Conservation (phyloP, 106 monocot genomes). For the Platanthera guangdongensis region DNA sequence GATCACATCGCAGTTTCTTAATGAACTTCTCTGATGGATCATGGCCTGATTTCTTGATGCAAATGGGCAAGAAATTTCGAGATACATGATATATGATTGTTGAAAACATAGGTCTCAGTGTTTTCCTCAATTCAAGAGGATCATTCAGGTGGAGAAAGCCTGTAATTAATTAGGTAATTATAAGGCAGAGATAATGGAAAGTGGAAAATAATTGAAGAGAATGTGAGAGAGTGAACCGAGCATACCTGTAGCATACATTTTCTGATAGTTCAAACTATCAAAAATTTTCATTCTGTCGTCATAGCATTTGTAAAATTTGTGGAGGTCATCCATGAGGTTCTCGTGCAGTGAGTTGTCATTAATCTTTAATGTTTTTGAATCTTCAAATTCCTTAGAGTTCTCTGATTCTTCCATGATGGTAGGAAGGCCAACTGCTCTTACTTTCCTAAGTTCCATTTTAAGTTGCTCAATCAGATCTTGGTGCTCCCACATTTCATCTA, state of each 20-base stretch:
- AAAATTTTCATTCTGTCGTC: conserved; percentile 79
- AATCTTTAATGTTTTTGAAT: conserved; percentile 44
- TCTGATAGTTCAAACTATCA: conserved; percentile 81
- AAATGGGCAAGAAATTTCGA: conserved; percentile 31
- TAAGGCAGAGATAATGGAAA: neutral
- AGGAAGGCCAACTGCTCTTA: conserved; percentile 46
- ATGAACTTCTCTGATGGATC: conserved; percentile 55
- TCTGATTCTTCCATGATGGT: conserved; percentile 80
- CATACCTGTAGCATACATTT: conserved; percentile 91
- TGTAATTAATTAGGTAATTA: conserved; percentile 10
- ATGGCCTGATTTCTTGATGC: conserved; percentile 21
- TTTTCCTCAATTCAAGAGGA: conserved; percentile 31
- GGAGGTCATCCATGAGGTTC: conserved; percentile 66
- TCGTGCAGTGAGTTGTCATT: conserved; percentile 42
- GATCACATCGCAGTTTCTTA: conserved; percentile 55
- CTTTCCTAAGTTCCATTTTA: conserved; percentile 65
- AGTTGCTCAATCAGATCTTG: conserved; percentile 80
- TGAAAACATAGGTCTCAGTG: conserved; percentile 30
- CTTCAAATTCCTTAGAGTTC: conserved; percentile 29
- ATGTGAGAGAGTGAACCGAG: neutral
- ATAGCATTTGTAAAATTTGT: conserved; percentile 75
- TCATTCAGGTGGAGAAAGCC: conserved; percentile 71
- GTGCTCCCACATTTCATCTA: conserved; percentile 80
- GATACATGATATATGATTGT: conserved; percentile 40
- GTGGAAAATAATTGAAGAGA: neutral